These are phyloP conservation scores for Paramyrothecium sp. DNA, from an alignment of 2,329 filamentous ascomycete genomes.

Conservation along the genomic window DNA sequence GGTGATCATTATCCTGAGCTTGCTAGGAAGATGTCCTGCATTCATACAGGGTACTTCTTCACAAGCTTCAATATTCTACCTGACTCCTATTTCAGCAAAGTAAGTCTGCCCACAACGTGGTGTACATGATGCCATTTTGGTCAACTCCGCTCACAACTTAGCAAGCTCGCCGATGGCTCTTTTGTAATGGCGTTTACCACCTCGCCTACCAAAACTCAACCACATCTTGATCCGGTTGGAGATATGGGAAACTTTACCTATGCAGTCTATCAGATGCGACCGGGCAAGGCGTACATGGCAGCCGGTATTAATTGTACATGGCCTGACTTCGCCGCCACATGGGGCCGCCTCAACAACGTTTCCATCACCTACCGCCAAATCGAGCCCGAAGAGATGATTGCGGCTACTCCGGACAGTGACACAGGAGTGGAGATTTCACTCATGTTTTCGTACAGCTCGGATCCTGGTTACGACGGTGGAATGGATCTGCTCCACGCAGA, in stretches of 20 bases:
- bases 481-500: constrained; percentile 39
- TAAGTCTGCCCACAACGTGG: constrained; percentile 18
- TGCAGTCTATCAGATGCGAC: constrained; percentile 47
- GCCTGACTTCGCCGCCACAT: constrained; percentile 42
- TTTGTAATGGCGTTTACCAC: constrained; percentile 48
- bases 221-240: constrained; percentile 44
- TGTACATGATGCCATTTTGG: no score
- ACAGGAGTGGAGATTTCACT: constrained; percentile 40
- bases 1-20: constrained; percentile 33
- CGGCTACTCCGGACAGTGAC: constrained; percentile 32
- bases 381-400: constrained; percentile 37
- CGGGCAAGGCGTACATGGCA: constrained; percentile 48
- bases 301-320: constrained; percentile 44
- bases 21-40: constrained; percentile 48
- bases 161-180: constrained; percentile 35
- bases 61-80: constrained; percentile 47
- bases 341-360: constrained; percentile 34
- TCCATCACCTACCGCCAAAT: constrained; percentile 37
- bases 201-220: constrained; percentile 30
- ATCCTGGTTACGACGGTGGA: constrained; percentile 49
- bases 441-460: constrained; percentile 46
- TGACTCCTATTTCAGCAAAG: constrained; percentile 44
- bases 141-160: no score
- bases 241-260: constrained; percentile 48
- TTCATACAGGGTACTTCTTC: constrained; percentile 49